A percentile compares a stretch with the other conserved stretches of the same genome.
Evolutionary conservation across 192 early-diverging fungal genomes (phyloP).

Genomic region (Gigaspora rosea): DNA sequence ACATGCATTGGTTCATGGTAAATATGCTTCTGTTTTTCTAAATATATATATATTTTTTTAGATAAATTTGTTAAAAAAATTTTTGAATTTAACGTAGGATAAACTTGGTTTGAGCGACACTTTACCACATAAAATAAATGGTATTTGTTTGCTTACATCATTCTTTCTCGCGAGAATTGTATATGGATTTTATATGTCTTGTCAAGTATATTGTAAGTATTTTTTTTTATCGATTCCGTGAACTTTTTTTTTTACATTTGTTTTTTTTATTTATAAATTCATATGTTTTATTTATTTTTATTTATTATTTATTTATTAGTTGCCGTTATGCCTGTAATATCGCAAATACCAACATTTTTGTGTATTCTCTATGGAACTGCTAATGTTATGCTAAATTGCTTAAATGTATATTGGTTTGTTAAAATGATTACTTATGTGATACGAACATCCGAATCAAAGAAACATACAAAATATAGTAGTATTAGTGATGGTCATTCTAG

Average conservation of each 20-base stretch:
- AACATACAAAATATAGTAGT: no score
- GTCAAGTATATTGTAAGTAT: constrained; percentile 57
- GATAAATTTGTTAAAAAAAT: neutral
- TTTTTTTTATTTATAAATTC: neutral
- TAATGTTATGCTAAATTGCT: constrained; percentile 61
- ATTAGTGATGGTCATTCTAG: no score
- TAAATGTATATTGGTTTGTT: constrained; percentile 68
- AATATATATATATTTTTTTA: neutral
- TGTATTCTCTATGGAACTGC: constrained; percentile 53
- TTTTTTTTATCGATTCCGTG: no score
- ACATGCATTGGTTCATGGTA: constrained; percentile 81
- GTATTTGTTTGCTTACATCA: constrained; percentile 67
- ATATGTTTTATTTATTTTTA: neutral
- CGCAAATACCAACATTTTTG: constrained; percentile 42
- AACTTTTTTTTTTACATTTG: constrained; percentile 19
- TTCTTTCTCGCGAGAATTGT: constrained; percentile 79
- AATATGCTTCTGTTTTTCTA: neutral
- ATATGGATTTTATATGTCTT: constrained; percentile 77
- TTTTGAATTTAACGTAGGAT: constrained; percentile 54
- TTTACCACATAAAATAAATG: constrained; percentile 80
- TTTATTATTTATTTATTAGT: constrained; percentile 20
- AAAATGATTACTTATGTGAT: constrained; percentile 46
- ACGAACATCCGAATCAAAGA: no score
- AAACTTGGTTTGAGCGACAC: constrained; percentile 84
- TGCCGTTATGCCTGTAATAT: constrained; percentile 35